Percentiles rank a stretch among this genome's conserved stretches.
Evolutionary conservation across 2,329 filamentous ascomycete genomes (phyloP).

Genomic region (Exophiala dermatitidis): DNA sequence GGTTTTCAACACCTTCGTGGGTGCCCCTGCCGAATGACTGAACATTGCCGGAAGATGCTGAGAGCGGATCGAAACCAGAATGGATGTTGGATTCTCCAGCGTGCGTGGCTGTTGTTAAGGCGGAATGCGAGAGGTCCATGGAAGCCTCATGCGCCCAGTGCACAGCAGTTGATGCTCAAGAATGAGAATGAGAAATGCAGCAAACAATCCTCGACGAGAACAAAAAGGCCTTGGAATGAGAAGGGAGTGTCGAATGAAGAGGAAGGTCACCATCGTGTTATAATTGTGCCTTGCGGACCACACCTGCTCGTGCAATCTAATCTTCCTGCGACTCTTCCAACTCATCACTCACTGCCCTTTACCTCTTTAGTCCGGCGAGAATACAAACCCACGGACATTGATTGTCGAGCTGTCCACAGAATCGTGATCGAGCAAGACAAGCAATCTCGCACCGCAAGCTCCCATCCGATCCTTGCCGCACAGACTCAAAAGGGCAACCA

Average conservation of each 20-base stretch:
- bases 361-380: slow-evolving; percentile 3
- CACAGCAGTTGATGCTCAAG: slow-evolving; percentile 5
- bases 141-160: slow-evolving; percentile 14
- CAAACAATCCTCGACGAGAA: slow-evolving; percentile 5
- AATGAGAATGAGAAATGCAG: slow-evolving; percentile 12
- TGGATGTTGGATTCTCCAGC: slow-evolving; percentile 1
- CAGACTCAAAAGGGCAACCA: slow-evolving; percentile 8
- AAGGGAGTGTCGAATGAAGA: slow-evolving; percentile 17
- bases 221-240: slow-evolving; percentile 19
- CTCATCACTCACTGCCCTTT: slow-evolving; percentile 9
- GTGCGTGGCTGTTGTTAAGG: slow-evolving; percentile 1
- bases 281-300: slow-evolving; percentile 5
- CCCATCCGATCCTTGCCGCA: slow-evolving; percentile 21
- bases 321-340: slow-evolving; percentile 6
- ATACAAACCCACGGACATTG: slow-evolving; percentile 13
- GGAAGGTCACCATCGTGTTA: slow-evolving; percentile 9
- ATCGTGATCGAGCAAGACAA: slow-evolving; percentile 21
- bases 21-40: slow-evolving; percentile 34
- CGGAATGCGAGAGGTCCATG: slow-evolving; percentile 18
- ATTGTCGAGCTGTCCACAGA: slow-evolving; percentile 12
- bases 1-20: slow-evolving; percentile 26
- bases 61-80: slow-evolving; percentile 22
- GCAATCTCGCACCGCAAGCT: slow-evolving; percentile 13
- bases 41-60: slow-evolving; percentile 40
- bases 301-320: slow-evolving; percentile 16